These are phyloP conservation scores for Penicillium herquei DNA, from an alignment of 495 filamentous ascomycete genomes.

Conservation along the genomic window DNA sequence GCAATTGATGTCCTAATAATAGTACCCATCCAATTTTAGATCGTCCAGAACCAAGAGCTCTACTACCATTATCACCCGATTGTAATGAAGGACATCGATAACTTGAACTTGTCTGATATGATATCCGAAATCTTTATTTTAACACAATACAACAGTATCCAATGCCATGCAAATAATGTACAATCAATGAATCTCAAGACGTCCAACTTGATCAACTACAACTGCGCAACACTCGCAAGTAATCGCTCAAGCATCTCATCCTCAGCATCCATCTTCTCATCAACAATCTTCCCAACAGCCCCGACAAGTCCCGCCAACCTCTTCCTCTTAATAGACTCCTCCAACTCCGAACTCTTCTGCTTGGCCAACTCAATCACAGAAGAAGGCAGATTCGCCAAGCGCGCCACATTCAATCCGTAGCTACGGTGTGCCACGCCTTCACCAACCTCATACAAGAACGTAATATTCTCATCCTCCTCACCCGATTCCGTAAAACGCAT, in stretches of 20 bases:
- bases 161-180: conserved; percentile 6
- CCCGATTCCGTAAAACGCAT: conserved; percentile 72
- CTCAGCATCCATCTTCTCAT: conserved; percentile 17
- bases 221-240: conserved; percentile 36
- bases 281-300: conserved; percentile 41
- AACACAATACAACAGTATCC: neutral
- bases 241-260: conserved; percentile 36
- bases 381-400: conserved; percentile 77
- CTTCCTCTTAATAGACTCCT: conserved; percentile 65
- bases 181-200: conserved; percentile 2
- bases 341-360: conserved; percentile 75
- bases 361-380: conserved; percentile 74
- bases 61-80: too few species aligned
- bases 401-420: conserved; percentile 92
- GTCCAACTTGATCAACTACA: conserved; percentile 19
- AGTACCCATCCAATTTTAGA: too few species aligned
- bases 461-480: conserved; percentile 55
- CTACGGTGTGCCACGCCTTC: conserved; percentile 90
- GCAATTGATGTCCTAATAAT: too few species aligned
- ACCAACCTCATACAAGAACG: conserved; percentile 78
- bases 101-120: too few species aligned
- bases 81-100: too few species aligned
- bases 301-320: conserved; percentile 46
- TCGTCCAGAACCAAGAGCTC: too few species aligned
- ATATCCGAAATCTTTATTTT: neutral